Evolutionary conservation across 1,139 yeast genomes (phyloP).

Genomic region (Spathaspora sp.): DNA sequence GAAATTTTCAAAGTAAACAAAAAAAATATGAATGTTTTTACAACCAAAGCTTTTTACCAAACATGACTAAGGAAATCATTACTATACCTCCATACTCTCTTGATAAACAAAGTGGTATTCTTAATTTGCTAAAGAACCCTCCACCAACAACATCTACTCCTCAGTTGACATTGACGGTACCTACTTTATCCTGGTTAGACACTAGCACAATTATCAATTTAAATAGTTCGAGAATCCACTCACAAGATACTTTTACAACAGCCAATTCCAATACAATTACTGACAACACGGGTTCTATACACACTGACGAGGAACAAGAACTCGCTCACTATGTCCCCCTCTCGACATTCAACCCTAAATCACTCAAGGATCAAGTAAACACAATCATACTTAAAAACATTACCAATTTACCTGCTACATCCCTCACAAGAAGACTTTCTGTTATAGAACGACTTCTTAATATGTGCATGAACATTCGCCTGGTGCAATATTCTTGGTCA

Average conservation of each 20-base stretch:
- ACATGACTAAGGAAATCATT: background rate
- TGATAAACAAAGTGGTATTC: background rate
- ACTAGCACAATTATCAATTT: conserved; percentile 21
- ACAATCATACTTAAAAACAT: conserved; percentile 35
- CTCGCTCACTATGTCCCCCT: conserved; percentile 22
- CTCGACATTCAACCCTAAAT: conserved; percentile 27
- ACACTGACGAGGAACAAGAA: conserved; percentile 15
- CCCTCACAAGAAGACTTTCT: conserved; percentile 13
- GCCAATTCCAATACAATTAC: background rate
- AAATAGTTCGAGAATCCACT: conserved; percentile 22
- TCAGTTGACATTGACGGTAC: conserved; percentile 17
- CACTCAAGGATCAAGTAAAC: conserved; percentile 37
- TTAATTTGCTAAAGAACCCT: background rate
- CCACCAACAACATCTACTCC: background rate
- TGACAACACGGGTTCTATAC: background rate
- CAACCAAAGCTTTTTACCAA: background rate
- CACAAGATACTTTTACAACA: conserved; percentile 7
- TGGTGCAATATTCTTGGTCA: conserved; percentile 24
- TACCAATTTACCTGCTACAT: conserved; percentile 22
- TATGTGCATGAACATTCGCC: conserved; percentile 10
- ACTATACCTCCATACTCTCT: background rate
- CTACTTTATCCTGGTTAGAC: conserved; percentile 24
- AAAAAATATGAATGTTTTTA: background rate
- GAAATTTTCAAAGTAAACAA: background rate
- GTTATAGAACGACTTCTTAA: conserved; percentile 31